Base-by-base conservation (phyloP, 495 filamentous ascomycete genomes). In the Friedmanniomyces simplex region DNA sequence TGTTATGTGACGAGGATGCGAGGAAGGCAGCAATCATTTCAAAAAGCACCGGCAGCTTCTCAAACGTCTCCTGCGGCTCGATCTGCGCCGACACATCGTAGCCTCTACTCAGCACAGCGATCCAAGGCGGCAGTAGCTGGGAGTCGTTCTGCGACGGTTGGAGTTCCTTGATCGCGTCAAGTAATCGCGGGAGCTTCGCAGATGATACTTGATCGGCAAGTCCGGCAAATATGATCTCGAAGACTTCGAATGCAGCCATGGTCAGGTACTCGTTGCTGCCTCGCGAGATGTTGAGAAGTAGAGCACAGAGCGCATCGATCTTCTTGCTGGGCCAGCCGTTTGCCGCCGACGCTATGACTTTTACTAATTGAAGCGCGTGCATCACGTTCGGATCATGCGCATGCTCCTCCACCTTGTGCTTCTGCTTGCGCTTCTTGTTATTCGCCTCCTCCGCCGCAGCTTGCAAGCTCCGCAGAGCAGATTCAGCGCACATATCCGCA, bases 301-400 rank as follows among this genome's bases (percentile, higher is more conserved):
- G 71, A 67, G 96, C 89, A 68, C 90, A 96, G 34, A 98, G 78
- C 4, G 82, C 72, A 72, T 98, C 93, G 48, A 96, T 90, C 71
- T 94, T 94, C 75, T 84, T 86, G 72, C 85, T 94, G n/a, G 93
- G 93, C 94, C 94, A 98, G 47, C 94, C 91, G 46, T 88, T 86
- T 52, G 89, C 91, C 2, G 86, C 88, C 22, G 77, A 73, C 3
- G 91, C 89, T 58, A 97, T 78, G 1, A 87, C 84, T 76, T 91
- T 95, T 54, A 95, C 82, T 48, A 97, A 76, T 58, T 97, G 94
- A 56, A 98, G 70, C 3, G 89, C 84, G 71, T 96, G 93, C 57
- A 96, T 93, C 20, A 96, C 76, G 16, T 80, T 77, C 14, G 93
- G 91, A 54, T 95, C 88, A 66, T 87, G 79, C 45, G 80, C 79